These are phyloP conservation scores for Globisporangium cylindrosporum DNA, from an alignment of 352 stramenopile genomes.

Conservation along the genomic window DNA sequence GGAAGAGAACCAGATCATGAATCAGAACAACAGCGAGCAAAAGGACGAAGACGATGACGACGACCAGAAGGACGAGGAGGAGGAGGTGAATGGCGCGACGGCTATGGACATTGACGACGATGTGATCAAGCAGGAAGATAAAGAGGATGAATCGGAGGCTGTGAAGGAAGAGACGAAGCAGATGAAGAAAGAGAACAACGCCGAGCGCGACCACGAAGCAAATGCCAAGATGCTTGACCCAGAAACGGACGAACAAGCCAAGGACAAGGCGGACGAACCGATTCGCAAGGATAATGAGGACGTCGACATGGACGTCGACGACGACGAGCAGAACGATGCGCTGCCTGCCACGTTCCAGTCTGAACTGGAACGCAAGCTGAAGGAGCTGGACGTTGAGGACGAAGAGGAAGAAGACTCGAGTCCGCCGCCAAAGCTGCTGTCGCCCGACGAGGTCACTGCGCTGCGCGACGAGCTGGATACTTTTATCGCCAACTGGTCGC, in stretches of 20 bases:
- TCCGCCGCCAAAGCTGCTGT: slow-evolving; percentile 42
- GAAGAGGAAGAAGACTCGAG: slow-evolving; percentile 32
- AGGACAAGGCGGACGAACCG: slow-evolving; percentile 25
- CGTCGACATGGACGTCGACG: slow-evolving; percentile 35
- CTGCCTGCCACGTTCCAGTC: slow-evolving; percentile 28
- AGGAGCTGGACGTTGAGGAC: slow-evolving; percentile 31
- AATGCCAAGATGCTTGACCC: slow-evolving; percentile 22
- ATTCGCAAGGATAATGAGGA: slow-evolving; percentile 26
- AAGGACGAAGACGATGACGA: slow-evolving; percentile 56
- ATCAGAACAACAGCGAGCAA: slow-evolving; percentile 45
- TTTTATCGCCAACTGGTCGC: slow-evolving; percentile 70
- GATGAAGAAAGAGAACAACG: slow-evolving; percentile 27
- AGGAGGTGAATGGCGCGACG: slow-evolving; percentile 32
- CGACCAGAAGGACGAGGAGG: slow-evolving; percentile 29
- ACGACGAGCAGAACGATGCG: slow-evolving; percentile 18
- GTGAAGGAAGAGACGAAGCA: slow-evolving; percentile 26
- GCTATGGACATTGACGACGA: slow-evolving; percentile 73
- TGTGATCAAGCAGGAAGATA: slow-evolving; percentile 29
- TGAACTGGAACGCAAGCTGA: slow-evolving; percentile 33
- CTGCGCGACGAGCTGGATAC: slow-evolving; percentile 78
- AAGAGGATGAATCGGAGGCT: slow-evolving; percentile 21
- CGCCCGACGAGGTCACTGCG: slow-evolving; percentile 63
- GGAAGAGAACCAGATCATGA: slow-evolving; percentile 68
- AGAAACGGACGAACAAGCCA: slow-evolving; percentile 18
- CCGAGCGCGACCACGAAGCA: slow-evolving; percentile 21